phyloP scores from a whole-genome alignment of 1,284 basidiomycete genomes.

The Naganishia cerealis region DNA sequence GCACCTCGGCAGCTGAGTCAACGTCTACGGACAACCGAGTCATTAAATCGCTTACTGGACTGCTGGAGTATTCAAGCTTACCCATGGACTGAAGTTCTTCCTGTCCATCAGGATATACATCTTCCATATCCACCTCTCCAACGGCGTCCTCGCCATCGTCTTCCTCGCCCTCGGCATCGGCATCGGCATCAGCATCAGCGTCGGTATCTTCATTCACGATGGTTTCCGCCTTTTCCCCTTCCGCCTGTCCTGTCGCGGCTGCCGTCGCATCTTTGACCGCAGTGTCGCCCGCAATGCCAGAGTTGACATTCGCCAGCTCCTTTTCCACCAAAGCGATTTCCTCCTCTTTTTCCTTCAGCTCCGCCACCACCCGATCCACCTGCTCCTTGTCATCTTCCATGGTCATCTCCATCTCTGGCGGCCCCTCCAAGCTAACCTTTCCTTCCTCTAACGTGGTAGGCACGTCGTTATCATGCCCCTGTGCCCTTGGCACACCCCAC shows the following conservation, averaged over 20 bases:
- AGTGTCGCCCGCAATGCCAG: not conserved
- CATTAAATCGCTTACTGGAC: constrained; percentile 34
- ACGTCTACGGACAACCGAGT: constrained; percentile 33
- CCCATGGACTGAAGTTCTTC: constrained; percentile 39
- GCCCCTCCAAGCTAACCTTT: constrained; percentile 35
- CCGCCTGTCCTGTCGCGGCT: not conserved
- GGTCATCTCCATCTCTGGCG: constrained; percentile 30
- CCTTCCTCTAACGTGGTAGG: constrained; percentile 3
- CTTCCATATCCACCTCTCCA: constrained; percentile 39
- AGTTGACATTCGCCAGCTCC: constrained; percentile 8
- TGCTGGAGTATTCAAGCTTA: not conserved
- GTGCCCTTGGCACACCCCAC: constrained; percentile 42
- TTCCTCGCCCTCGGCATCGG: constrained; percentile 47
- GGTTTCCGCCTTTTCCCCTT: constrained; percentile 3
- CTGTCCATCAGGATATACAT: constrained; percentile 34
- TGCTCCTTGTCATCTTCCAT: constrained; percentile 35
- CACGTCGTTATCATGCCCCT: not conserved
- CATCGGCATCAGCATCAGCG: constrained; percentile 38
- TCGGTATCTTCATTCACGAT: constrained; percentile 32
- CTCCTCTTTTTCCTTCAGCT: constrained; percentile 22
- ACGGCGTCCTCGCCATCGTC: constrained; percentile 44
- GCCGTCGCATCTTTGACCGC: not conserved
- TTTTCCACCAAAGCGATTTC: constrained; percentile 30
- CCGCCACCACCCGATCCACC: constrained; percentile 41
- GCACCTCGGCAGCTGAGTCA: constrained; percentile 29